A percentile compares a stretch with the other conserved stretches of the same genome.
Conservation (phyloP, 805 yeast genomes). For the Metschnikowia sp. region DNA sequence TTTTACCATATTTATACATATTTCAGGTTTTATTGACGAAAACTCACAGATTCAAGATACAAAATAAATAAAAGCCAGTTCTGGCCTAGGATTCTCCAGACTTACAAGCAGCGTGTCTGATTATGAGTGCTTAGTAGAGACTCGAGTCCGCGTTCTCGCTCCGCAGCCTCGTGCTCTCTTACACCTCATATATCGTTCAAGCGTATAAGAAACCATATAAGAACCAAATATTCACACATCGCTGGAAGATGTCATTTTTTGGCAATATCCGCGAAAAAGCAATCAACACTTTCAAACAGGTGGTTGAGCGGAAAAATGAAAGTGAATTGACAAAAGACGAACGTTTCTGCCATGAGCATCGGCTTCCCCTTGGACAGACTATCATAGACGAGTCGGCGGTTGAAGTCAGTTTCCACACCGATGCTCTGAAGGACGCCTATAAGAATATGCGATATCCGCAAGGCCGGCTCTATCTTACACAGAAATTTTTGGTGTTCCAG, state of each 20-base stretch:
- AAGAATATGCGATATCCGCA: slow-evolving; percentile 32
- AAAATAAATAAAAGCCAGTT: too few species aligned
- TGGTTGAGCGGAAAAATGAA: slow-evolving; percentile 40
- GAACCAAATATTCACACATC: background rate
- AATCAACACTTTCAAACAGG: slow-evolving; percentile 41
- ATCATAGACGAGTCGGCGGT: slow-evolving; percentile 66
- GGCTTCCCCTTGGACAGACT: slow-evolving; percentile 67
- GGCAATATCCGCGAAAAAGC: slow-evolving; percentile 47
- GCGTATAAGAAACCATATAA: background rate
- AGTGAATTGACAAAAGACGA: slow-evolving; percentile 63
- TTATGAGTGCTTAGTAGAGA: too few species aligned
- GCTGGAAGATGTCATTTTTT: slow-evolving; percentile 45
- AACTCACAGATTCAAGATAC: too few species aligned
- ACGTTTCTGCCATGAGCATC: slow-evolving; percentile 60
- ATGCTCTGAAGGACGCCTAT: slow-evolving; percentile 20
- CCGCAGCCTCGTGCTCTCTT: background rate
- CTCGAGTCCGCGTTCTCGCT: background rate
- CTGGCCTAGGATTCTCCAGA: too few species aligned
- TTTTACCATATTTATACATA: too few species aligned
- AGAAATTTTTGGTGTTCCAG: slow-evolving; percentile 70
- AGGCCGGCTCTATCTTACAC: slow-evolving; percentile 70
- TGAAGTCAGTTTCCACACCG: slow-evolving; percentile 42
- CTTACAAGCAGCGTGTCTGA: too few species aligned
- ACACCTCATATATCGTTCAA: background rate
- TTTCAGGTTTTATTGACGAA: too few species aligned